These are phyloP conservation scores for Hyphodiscus sp. DNA, from an alignment of 2,329 filamentous ascomycete genomes.

Conservation along the genomic window DNA sequence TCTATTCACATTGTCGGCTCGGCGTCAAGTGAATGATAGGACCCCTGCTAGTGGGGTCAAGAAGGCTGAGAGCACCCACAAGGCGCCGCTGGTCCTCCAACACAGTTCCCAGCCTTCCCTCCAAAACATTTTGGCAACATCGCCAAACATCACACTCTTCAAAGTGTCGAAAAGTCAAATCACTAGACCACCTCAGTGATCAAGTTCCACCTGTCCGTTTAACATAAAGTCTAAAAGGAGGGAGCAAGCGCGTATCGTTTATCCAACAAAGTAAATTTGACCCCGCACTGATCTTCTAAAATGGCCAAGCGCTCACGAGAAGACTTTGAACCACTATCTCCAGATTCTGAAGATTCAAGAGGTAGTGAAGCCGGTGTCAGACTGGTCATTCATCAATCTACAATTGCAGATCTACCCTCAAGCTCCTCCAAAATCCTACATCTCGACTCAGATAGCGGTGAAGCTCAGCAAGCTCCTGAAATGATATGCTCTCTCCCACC, in stretches of 20 bases:
- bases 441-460: slow-evolving; percentile 51
- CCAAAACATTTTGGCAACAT: too few relatives aligned
- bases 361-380: slow-evolving; percentile 19
- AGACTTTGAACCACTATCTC: slow-evolving; percentile 39
- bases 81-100: too few relatives aligned
- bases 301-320: slow-evolving; percentile 58
- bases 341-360: slow-evolving; percentile 27
- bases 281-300: slow-evolving; percentile 25
- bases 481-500: slow-evolving; percentile 82
- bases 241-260: background rate
- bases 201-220: too few relatives aligned
- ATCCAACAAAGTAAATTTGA: slow-evolving; percentile 31
- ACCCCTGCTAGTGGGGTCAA: background rate
- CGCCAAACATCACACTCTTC: too few relatives aligned
- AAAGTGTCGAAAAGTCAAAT: too few relatives aligned
- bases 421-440: slow-evolving; percentile 50
- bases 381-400: slow-evolving; percentile 20
- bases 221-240: too few relatives aligned
- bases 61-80: background rate
- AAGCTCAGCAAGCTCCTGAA: slow-evolving; percentile 21
- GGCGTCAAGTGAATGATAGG: background rate
- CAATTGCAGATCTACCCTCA: background rate
- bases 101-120: too few relatives aligned
- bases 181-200: too few relatives aligned
- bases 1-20: background rate